Conservation (phyloP, 805 yeast species). For the Candida adriatica region DNA sequence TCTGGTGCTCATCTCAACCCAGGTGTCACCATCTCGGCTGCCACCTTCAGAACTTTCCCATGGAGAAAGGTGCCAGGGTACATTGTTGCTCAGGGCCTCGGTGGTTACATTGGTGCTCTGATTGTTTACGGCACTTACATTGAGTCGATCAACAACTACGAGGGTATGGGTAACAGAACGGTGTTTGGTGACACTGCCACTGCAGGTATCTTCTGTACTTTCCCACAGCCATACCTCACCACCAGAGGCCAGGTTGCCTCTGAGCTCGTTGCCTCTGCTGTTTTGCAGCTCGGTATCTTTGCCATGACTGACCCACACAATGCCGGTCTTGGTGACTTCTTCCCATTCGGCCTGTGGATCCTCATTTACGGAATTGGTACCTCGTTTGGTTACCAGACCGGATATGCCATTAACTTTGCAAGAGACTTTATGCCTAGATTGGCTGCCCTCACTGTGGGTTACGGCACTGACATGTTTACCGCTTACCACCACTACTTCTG, state of each 20-base stretch:
- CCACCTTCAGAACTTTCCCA: slow-evolving; percentile 45
- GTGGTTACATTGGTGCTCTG: slow-evolving; percentile 41
- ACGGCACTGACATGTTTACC: slow-evolving; percentile 34
- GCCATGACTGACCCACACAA: slow-evolving; percentile 47
- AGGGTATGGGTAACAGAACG: slow-evolving; percentile 25
- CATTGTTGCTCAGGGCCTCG: slow-evolving; percentile 40
- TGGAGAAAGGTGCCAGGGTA: slow-evolving; percentile 39
- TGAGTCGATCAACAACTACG: slow-evolving; percentile 31
- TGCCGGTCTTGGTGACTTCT: slow-evolving; percentile 36
- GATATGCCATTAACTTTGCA: slow-evolving; percentile 47
- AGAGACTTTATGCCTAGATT: slow-evolving; percentile 51
- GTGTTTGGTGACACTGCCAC: slow-evolving; percentile 24
- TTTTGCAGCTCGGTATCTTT: slow-evolving; percentile 40
- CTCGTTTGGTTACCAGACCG: slow-evolving; percentile 46
- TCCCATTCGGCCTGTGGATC: slow-evolving; percentile 41
- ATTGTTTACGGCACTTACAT: slow-evolving; percentile 39
- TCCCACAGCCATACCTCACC: slow-evolving; percentile 34
- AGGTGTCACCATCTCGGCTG: slow-evolving; percentile 41
- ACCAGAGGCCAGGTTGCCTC: slow-evolving; percentile 40
- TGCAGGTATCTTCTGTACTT: slow-evolving; percentile 42
- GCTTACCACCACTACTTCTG: slow-evolving; percentile 40
- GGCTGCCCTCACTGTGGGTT: slow-evolving; percentile 41
- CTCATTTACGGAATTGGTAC: slow-evolving; percentile 40
- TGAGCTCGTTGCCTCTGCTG: slow-evolving; percentile 39
- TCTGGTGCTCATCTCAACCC: slow-evolving; percentile 57